Percentiles rank a stretch among this genome's conserved stretches.
These are phyloP conservation scores for Flaveria trinervia DNA, from an alignment of 129 eudicot genomes.

Conservation along the genomic window DNA sequence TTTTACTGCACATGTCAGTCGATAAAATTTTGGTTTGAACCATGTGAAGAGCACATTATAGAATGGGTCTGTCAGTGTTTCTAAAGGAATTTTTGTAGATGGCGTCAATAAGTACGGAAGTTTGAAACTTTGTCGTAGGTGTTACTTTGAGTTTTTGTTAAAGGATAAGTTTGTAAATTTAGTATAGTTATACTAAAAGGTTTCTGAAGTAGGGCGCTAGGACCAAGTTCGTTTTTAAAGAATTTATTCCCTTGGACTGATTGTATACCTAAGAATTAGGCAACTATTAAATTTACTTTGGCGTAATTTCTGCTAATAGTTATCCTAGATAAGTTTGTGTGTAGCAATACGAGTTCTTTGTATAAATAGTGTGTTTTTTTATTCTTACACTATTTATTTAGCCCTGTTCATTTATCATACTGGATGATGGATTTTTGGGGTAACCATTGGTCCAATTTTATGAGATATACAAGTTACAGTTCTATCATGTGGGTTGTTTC, in stretches of 20 bases:
- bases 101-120: not conserved
- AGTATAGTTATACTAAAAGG: not conserved
- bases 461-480: not conserved
- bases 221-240: not conserved
- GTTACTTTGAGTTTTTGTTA: not conserved
- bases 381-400: not conserved
- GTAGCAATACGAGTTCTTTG: not conserved
- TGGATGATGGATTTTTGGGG: not conserved
- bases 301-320: not conserved
- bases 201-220: not conserved
- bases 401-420: not conserved
- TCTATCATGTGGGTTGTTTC: conserved; percentile 15
- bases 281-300: not conserved
- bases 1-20: not conserved
- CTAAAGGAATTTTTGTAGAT: not conserved
- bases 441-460: not conserved
- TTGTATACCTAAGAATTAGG: not conserved
- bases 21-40: not conserved
- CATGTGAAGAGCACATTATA: not conserved
- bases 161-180: not conserved
- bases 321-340: not conserved
- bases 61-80: not conserved
- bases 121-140: not conserved
- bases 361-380: not conserved
- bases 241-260: not conserved